Evolutionary conservation across 345 rosid genomes (phyloP).

Genomic region (Ceriops zippeliana): DNA sequence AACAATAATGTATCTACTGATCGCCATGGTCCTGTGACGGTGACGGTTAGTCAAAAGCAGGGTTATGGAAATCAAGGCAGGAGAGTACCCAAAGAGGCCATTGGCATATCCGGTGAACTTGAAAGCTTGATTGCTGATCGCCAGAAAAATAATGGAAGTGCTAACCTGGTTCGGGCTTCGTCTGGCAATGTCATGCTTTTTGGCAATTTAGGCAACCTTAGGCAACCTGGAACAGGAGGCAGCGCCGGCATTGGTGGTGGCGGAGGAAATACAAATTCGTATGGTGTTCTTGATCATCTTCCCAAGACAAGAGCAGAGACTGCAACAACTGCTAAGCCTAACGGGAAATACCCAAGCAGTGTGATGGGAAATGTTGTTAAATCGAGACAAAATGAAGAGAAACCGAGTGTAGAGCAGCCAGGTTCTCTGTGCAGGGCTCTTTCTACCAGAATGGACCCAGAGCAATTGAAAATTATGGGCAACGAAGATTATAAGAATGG

Average conservation of each 20-base stretch:
- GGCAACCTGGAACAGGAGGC: too few relatives aligned
- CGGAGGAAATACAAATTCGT: conserved; percentile 15
- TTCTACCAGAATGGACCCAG: conserved; percentile 94
- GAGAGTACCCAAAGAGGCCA: conserved; percentile 51
- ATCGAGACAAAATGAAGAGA: conserved; percentile 26
- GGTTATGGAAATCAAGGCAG: conserved; percentile 39
- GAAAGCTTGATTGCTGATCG: conserved; percentile 74
- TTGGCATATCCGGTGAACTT: conserved; percentile 81
- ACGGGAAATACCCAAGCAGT: conserved; percentile 36
- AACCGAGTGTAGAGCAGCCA: conserved; percentile 20
- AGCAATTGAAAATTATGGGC: conserved; percentile 86
- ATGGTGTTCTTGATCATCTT: conserved; percentile 22
- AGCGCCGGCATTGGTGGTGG: conserved; percentile 15
- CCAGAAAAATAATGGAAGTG: conserved; percentile 50
- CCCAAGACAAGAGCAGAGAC: conserved; percentile 25
- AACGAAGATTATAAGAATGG: conserved; percentile 97
- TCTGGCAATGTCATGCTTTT: conserved; percentile 76
- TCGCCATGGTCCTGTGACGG: not conserved
- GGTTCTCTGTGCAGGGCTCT: conserved; percentile 75
- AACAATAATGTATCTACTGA: conserved; percentile 1
- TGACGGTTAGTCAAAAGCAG: conserved; percentile 4
- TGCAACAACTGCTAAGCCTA: not conserved
- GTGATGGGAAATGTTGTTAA: conserved; percentile 53
- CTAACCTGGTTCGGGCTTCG: conserved; percentile 68
- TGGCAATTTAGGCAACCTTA: conserved; percentile 54